Evolutionary conservation across 768 basidiomycete species (phyloP).

Genomic region (Mycena venus): DNA sequence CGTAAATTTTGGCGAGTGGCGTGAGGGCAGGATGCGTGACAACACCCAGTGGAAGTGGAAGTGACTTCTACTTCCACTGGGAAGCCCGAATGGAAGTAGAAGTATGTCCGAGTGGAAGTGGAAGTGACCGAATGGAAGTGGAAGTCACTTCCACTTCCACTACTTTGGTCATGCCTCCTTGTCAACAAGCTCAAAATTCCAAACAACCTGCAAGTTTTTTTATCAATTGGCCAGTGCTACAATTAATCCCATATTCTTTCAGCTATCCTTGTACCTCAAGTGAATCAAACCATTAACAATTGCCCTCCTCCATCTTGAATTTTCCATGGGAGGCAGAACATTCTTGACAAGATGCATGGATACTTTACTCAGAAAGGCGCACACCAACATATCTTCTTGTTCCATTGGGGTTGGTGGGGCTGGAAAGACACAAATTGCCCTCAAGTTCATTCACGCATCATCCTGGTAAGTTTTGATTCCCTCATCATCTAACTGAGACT

Average conservation of each 20-base stretch:
- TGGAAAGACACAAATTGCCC: slow-evolving; percentile 19
- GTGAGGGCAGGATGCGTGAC: no score
- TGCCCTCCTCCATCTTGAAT: slow-evolving; percentile 7
- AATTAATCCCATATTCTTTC: background rate
- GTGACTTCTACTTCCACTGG: no score
- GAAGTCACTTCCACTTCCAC: no score
- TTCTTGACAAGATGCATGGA: background rate
- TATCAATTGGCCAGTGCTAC: background rate
- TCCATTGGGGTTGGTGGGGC: slow-evolving; percentile 16
- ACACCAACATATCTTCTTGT: background rate
- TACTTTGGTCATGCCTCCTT: no score
- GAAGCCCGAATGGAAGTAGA: no score
- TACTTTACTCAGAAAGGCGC: background rate
- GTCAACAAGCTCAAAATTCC: background rate
- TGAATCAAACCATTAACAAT: background rate
- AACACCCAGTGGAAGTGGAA: no score
- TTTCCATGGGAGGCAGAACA: slow-evolving; percentile 1
- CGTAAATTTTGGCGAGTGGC: no score
- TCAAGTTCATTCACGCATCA: slow-evolving; percentile 14
- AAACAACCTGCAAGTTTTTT: background rate
- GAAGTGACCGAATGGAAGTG: no score
- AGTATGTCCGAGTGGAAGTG: no score
- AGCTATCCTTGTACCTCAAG: background rate
- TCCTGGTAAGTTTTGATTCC: background rate
- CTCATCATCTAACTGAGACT: background rate